These are phyloP conservation scores for Aegilops umbellulata DNA, from an alignment of 176 grass and related monocot genomes.

Conservation along the genomic window DNA sequence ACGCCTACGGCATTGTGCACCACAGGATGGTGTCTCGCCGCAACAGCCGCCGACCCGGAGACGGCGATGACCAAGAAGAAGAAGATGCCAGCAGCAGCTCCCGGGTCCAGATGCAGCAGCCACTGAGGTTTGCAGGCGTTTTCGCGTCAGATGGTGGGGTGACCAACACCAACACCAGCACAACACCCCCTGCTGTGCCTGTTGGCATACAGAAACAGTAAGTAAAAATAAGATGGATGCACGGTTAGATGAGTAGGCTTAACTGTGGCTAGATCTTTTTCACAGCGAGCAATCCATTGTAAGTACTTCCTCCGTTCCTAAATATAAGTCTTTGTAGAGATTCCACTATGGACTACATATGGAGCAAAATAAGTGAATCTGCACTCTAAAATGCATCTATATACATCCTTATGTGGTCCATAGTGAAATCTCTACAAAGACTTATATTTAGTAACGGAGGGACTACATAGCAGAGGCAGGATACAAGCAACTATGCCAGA, in stretches of 20 bases:
- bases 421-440: too few species aligned
- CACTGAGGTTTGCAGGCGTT: conserved; percentile 32
- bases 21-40: conserved; percentile 20
- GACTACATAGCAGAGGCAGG: too few species aligned
- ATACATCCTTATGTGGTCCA: too few species aligned
- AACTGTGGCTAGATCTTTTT: background rate
- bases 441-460: too few species aligned
- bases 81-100: background rate
- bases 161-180: background rate
- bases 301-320: too few species aligned
- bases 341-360: too few species aligned
- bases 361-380: too few species aligned
- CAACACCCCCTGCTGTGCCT: conserved; percentile 20
- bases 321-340: too few species aligned
- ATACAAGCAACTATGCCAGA: too few species aligned
- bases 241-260: background rate
- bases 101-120: background rate
- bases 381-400: too few species aligned
- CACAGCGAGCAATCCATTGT: background rate
- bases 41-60: background rate
- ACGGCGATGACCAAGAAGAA: background rate
- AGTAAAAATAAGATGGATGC: background rate
- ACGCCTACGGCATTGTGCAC: conserved; percentile 62
- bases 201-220: conserved; percentile 17
- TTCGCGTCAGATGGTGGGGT: conserved; percentile 10